Evolutionary conservation across 495 filamentous ascomycete species (phyloP).

Genomic region (Podospora pseudocomata): DNA sequence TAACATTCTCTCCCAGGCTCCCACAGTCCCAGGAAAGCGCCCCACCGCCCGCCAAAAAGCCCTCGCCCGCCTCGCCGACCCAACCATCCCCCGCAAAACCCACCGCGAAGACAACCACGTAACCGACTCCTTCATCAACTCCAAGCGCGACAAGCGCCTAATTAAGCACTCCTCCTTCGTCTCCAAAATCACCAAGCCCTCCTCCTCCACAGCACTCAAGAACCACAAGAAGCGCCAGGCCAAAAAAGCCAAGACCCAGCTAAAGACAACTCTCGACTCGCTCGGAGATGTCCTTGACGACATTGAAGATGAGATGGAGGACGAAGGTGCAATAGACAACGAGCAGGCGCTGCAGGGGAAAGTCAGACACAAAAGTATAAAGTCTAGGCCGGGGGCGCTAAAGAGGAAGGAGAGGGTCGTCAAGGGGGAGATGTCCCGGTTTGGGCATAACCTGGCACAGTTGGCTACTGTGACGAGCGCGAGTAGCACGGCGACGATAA

Average conservation of each 20-base stretch:
- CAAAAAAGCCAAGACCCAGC: constrained; percentile 52
- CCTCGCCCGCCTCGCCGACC: constrained; percentile 32
- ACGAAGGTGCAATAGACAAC: constrained; percentile 33
- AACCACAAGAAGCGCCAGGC: constrained; percentile 54
- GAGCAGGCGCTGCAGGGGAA: constrained; percentile 43
- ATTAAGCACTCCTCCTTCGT: constrained; percentile 76
- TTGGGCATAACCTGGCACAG: constrained; percentile 75
- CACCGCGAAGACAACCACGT: constrained; percentile 40
- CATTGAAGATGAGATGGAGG: constrained; percentile 35
- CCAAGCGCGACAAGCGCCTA: constrained; percentile 71
- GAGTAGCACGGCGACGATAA: background rate
- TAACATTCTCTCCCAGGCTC: constrained; percentile 21
- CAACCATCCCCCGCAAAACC: constrained; percentile 38
- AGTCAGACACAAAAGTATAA: constrained; percentile 66
- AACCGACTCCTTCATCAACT: constrained; percentile 51
- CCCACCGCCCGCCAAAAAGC: constrained; percentile 32
- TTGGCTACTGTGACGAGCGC: constrained; percentile 43
- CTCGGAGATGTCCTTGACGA: constrained; percentile 76
- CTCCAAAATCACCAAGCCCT: constrained; percentile 65
- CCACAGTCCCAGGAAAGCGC: constrained; percentile 32
- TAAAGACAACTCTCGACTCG: constrained; percentile 70
- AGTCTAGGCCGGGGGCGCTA: constrained; percentile 69
- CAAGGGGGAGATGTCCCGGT: constrained; percentile 72
- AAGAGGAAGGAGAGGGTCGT: constrained; percentile 80
- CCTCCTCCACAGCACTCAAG: constrained; percentile 38